Evolutionary conservation across 129 eudicot species (phyloP).

Genomic region (Centella asiatica): DNA sequence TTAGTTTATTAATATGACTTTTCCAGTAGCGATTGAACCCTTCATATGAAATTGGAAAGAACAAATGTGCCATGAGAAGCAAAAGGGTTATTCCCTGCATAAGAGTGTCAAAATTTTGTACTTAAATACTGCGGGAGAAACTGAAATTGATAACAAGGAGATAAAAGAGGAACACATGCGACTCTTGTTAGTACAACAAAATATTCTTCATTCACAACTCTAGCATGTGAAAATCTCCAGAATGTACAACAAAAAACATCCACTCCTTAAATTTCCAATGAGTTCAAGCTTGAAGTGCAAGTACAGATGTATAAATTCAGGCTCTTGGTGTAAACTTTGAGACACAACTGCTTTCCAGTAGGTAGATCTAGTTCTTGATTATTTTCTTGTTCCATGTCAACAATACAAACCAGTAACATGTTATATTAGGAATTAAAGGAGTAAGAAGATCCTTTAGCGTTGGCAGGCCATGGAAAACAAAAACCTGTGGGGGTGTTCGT

Average conservation of each 20-base stretch:
- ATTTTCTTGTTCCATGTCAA: background rate
- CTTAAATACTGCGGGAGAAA: too few species aligned
- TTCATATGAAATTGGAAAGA: constrained; percentile 75
- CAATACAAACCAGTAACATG: background rate
- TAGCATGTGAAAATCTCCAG: too few species aligned
- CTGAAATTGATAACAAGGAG: too few species aligned
- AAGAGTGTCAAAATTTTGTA: constrained; percentile 10
- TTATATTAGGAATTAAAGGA: background rate
- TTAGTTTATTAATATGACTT: constrained; percentile 54
- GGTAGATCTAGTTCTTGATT: too few species aligned
- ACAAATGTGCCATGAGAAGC: constrained; percentile 53
- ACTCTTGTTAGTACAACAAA: background rate
- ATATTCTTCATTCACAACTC: too few species aligned
- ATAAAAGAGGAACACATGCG: background rate
- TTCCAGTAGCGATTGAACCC: constrained; percentile 69
- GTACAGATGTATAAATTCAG: too few species aligned
- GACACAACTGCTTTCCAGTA: too few species aligned
- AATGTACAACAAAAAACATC: too few species aligned
- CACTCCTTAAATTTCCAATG: too few species aligned
- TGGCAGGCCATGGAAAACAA: background rate
- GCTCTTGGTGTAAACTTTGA: too few species aligned
- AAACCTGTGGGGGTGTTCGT: too few species aligned
- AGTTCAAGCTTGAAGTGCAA: too few species aligned
- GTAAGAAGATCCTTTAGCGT: background rate
- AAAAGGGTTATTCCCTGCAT: constrained; percentile 70